Conservation (phyloP, 176 grass and related monocot genomes). For the Microstegium vimineum region DNA sequence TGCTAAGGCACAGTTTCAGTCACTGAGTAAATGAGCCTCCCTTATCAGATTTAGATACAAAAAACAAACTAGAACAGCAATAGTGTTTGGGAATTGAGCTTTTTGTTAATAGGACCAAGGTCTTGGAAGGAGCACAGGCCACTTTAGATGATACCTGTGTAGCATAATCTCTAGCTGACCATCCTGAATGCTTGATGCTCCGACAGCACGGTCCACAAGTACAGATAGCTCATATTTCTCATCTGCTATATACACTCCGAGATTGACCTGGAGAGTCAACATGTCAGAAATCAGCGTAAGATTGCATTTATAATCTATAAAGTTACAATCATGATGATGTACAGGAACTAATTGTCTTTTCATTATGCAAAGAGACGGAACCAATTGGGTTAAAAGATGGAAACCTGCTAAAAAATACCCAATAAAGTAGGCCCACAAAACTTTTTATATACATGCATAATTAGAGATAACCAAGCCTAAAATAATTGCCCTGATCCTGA, state of each 20-base stretch:
- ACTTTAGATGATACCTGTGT: slow-evolving; percentile 55
- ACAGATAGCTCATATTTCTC: slow-evolving; percentile 72
- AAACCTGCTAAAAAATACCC: too few relatives aligned
- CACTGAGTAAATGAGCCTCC: not conserved
- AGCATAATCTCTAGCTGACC: slow-evolving; percentile 90
- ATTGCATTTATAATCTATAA: not conserved
- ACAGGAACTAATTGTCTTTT: not conserved
- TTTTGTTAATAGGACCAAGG: not conserved
- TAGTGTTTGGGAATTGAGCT: not conserved
- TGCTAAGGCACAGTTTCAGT: not conserved
- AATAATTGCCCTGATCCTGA: too few relatives aligned
- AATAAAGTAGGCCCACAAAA: too few relatives aligned
- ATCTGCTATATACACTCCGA: slow-evolving; percentile 65
- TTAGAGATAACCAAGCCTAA: too few relatives aligned
- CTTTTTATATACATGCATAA: too few relatives aligned
- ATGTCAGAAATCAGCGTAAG: slow-evolving; percentile 9
- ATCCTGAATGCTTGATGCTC: slow-evolving; percentile 88
- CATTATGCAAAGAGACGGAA: not conserved
- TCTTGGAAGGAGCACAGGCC: not conserved
- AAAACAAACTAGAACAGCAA: not conserved
- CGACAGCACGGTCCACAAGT: slow-evolving; percentile 83
- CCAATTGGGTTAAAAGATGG: too few relatives aligned
- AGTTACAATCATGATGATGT: not conserved
- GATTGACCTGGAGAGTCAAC: slow-evolving; percentile 60
- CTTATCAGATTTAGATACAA: not conserved